A percentile compares a stretch with the other conserved stretches of the same genome.
Evolutionary conservation across 2,329 filamentous ascomycete species (phyloP).

Genomic region (Fonsecaea monophora): DNA sequence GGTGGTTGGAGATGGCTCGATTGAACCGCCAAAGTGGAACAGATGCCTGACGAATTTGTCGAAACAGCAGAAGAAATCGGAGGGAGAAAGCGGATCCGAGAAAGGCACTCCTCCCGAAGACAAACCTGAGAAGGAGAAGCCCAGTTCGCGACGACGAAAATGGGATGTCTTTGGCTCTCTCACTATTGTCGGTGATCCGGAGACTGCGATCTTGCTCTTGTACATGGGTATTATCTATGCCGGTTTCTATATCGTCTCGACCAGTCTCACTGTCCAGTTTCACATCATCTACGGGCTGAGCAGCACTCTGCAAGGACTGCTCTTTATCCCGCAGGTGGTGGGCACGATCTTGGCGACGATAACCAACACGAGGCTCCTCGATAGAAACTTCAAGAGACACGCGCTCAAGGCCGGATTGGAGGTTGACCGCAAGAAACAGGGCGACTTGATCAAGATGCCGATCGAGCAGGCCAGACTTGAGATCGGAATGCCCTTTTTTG

Average conservation of each 20-base stretch:
- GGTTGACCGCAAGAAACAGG: constrained; percentile 31
- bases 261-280: constrained; percentile 47
- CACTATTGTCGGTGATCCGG: constrained; percentile 54
- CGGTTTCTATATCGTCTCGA: constrained; percentile 51
- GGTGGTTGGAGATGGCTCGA: constrained; percentile 49
- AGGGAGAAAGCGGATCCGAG: not conserved
- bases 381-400: constrained; percentile 52
- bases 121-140: constrained; percentile 2
- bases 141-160: constrained; percentile 3
- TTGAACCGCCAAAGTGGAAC: constrained; percentile 46
- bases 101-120: not conserved
- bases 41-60: constrained; percentile 40
- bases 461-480: constrained; percentile 54
- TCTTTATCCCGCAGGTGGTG: constrained; percentile 40
- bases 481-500: constrained; percentile 50
- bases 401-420: constrained; percentile 45
- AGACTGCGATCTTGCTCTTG: constrained; percentile 59
- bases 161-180: constrained; percentile 41
- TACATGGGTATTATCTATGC: constrained; percentile 60
- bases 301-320: constrained; percentile 53
- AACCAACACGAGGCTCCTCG: constrained; percentile 37
- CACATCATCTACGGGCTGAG: constrained; percentile 54
- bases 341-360: constrained; percentile 39
- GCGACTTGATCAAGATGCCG: constrained; percentile 48
- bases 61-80: constrained; percentile 9